Conservation (phyloP, 2,329 filamentous ascomycete genomes). For the Geosmithia morbida region DNA sequence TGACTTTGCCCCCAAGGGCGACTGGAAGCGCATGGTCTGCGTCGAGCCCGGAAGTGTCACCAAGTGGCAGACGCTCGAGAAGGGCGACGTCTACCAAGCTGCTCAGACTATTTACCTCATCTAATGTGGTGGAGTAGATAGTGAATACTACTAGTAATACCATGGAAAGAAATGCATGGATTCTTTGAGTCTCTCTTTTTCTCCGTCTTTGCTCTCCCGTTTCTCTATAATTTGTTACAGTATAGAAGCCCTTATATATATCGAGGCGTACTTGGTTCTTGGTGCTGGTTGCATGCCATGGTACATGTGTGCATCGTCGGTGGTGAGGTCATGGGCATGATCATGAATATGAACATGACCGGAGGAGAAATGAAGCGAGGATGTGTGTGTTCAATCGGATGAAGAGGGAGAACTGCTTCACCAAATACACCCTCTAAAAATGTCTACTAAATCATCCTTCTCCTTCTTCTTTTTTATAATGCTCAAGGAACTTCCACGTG, state of each 20-base stretch:
- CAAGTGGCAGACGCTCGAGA: constrained; percentile 73
- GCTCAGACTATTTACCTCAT: constrained; percentile 37
- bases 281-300: too few relatives aligned
- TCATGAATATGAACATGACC: too few relatives aligned
- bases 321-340: too few relatives aligned
- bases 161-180: neutral
- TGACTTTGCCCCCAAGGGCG: constrained; percentile 82
- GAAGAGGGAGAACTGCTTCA: too few relatives aligned
- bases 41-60: constrained; percentile 79
- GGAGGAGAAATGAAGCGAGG: too few relatives aligned
- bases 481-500: too few relatives aligned
- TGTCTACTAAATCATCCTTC: too few relatives aligned
- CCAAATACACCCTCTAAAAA: too few relatives aligned
- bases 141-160: neutral
- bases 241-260: neutral
- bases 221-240: neutral
- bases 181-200: neutral
- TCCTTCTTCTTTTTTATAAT: too few relatives aligned
- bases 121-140: constrained; percentile 7
- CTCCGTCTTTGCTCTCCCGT: neutral
- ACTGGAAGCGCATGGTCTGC: constrained; percentile 87
- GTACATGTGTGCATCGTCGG: too few relatives aligned
- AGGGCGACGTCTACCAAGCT: constrained; percentile 53
- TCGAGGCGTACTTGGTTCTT: too few relatives aligned
- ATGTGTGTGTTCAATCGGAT: too few relatives aligned